Conservation (phyloP, 345 rosid genomes). For the Gossypium thurberi region DNA sequence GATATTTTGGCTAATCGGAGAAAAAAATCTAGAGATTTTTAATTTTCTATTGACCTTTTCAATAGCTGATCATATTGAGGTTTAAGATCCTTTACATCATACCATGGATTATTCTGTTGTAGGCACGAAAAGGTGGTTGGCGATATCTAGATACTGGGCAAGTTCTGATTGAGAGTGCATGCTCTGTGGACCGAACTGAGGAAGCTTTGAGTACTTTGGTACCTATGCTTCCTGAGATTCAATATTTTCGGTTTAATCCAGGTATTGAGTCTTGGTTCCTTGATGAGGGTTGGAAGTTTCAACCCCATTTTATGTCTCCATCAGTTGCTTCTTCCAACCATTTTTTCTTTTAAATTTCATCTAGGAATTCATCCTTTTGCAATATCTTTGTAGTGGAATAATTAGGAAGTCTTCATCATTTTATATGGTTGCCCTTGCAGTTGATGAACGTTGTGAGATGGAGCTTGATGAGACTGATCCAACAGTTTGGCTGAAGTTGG, state of each 20-base stretch:
- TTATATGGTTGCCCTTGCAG: constrained; percentile 33
- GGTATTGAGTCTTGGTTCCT: constrained; percentile 32
- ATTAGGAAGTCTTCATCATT: constrained; percentile 11
- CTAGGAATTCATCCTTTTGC: not conserved
- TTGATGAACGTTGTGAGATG: constrained; percentile 96
- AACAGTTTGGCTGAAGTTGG: constrained; percentile 83
- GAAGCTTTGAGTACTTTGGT: constrained; percentile 92
- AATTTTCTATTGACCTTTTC: not conserved
- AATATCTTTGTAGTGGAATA: constrained; percentile 5
- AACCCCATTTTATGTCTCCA: not conserved
- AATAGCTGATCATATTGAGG: not conserved
- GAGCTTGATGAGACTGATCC: constrained; percentile 99
- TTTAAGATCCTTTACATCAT: not conserved
- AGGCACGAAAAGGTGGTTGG: constrained; percentile 98
- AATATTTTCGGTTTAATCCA: constrained; percentile 89
- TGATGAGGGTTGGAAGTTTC: not conserved
- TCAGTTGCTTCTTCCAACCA: not conserved
- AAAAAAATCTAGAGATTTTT: not conserved
- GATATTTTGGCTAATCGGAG: not conserved
- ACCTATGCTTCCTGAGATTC: constrained; percentile 92
- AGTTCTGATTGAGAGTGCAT: constrained; percentile 95
- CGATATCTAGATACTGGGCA: constrained; percentile 97
- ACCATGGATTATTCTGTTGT: constrained; percentile 11
- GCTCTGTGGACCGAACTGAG: constrained; percentile 96
- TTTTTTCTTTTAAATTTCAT: not conserved